Evolutionary conservation across 2,329 filamentous ascomycete genomes (phyloP).

Genomic region (Fusarium bulbicola): DNA sequence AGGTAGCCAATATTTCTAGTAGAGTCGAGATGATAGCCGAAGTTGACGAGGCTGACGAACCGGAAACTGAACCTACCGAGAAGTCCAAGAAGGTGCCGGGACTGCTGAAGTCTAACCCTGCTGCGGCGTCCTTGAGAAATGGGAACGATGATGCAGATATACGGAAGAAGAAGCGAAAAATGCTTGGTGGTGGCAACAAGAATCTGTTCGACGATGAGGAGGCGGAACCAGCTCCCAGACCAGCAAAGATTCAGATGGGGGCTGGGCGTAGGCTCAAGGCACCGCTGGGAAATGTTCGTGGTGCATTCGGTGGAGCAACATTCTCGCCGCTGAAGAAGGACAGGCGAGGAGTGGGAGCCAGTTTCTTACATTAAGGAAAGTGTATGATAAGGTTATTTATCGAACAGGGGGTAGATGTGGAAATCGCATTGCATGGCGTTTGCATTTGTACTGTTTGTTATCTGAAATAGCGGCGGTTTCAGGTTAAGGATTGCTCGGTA

Average conservation of each 20-base stretch:
- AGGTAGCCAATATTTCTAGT: conserved; percentile 29
- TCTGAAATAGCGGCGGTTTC: neutral
- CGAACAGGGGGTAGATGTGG: neutral
- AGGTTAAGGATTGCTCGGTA: neutral
- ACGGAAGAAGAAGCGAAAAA: conserved; percentile 77
- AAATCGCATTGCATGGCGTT: conserved; percentile 34
- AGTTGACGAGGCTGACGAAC: conserved; percentile 44
- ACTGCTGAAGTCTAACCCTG: conserved; percentile 15
- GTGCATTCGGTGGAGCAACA: conserved; percentile 59
- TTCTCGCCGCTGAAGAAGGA: conserved; percentile 81
- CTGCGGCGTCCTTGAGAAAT: conserved; percentile 6
- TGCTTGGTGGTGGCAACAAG: conserved; percentile 69
- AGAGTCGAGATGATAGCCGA: conserved; percentile 54
- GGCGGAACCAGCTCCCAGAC: conserved; percentile 53
- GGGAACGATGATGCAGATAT: conserved; percentile 49
- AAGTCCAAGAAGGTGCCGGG: conserved; percentile 20
- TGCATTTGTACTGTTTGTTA: neutral
- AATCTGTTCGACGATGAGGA: conserved; percentile 77
- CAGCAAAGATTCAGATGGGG: conserved; percentile 47
- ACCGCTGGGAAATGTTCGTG: conserved; percentile 52
- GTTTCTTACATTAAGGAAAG: conserved; percentile 60
- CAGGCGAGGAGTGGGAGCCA: conserved; percentile 68
- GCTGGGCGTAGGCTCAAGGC: conserved; percentile 46
- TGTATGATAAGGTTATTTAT: neutral
- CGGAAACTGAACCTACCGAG: conserved; percentile 43